Conservation (phyloP, 345 rosid species). For the Salix dunnii region DNA sequence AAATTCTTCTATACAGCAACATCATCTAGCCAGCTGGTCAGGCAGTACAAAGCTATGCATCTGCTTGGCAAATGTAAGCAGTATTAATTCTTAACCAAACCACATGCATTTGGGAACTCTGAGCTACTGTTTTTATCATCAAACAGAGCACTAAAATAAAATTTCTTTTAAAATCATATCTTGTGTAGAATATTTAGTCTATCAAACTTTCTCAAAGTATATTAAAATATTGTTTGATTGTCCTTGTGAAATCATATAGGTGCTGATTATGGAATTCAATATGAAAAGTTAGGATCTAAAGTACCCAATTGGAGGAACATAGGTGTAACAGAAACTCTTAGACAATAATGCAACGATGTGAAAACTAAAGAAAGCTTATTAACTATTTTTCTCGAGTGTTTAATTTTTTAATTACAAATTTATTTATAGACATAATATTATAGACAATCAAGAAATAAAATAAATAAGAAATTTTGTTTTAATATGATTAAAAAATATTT, state of each 20-base stretch:
- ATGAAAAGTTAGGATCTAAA: background rate
- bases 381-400: no score
- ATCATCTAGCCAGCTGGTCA: background rate
- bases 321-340: no score
- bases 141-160: background rate
- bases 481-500: no score
- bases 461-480: no score
- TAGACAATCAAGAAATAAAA: no score
- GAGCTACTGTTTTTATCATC: background rate
- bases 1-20: background rate
- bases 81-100: no score
- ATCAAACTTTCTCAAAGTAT: background rate
- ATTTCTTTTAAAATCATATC: background rate
- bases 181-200: background rate
- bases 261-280: background rate
- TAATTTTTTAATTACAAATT: no score
- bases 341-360: no score
- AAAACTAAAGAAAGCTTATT: no score
- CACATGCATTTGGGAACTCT: no score
- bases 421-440: no score
- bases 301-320: background rate
- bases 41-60: background rate
- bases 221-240: background rate
- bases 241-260: background rate
- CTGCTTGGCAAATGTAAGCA: no score